Percentiles rank a stretch among this genome's conserved stretches.
Conservation (phyloP, 108 stramenopile genomes). For the Skeletonema menzelii region DNA sequence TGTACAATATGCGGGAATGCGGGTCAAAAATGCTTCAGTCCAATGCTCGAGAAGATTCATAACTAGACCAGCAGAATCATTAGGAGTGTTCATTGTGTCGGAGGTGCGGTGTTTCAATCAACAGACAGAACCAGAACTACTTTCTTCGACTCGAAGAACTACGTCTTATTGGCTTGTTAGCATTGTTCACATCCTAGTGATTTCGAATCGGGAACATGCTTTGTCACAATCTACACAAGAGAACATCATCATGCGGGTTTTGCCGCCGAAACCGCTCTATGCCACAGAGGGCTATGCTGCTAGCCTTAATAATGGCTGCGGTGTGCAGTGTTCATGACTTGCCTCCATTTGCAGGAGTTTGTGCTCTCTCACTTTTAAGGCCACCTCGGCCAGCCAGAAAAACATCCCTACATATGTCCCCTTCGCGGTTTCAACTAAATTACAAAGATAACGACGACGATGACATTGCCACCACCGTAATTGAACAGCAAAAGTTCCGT, state of each 20-base stretch:
- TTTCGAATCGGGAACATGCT: not conserved
- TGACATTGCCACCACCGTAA: not conserved
- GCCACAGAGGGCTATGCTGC: not conserved
- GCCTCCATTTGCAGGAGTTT: not conserved
- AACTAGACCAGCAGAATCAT: too few relatives aligned
- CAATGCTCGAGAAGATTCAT: too few relatives aligned
- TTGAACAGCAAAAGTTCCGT: constrained; percentile 6
- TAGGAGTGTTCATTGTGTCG: too few relatives aligned
- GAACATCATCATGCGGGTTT: not conserved
- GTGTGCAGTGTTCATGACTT: not conserved
- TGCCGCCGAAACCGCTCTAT: not conserved
- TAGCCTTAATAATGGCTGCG: not conserved
- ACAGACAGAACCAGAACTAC: too few relatives aligned
- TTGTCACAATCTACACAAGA: not conserved
- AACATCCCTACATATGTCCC: not conserved
- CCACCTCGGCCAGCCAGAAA: not conserved
- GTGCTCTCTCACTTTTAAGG: not conserved
- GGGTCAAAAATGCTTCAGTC: too few relatives aligned
- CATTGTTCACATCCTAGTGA: not conserved
- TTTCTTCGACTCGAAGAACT: too few relatives aligned
- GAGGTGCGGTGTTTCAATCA: too few relatives aligned
- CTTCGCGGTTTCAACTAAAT: constrained; percentile 13
- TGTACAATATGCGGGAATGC: too few relatives aligned
- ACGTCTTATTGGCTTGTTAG: too few relatives aligned
- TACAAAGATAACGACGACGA: constrained; percentile 42